Percentiles rank a stretch among this genome's conserved stretches.
Evolutionary conservation across 1,284 basidiomycete species (phyloP).

Genomic region (Ustilago loliicola): DNA sequence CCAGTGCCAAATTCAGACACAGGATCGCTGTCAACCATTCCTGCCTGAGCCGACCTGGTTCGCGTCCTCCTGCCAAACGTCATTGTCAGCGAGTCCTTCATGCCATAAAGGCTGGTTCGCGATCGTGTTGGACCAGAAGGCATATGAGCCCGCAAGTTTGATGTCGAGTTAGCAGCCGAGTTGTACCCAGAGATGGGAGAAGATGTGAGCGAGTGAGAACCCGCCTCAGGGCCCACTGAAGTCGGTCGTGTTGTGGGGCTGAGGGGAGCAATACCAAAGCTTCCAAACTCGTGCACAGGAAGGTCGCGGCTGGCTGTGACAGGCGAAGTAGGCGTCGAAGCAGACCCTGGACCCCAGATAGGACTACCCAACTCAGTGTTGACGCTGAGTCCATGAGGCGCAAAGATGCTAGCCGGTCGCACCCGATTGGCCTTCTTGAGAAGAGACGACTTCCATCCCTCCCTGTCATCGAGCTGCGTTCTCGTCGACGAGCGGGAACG

Average conservation of each 20-base stretch:
- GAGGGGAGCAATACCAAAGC: conserved; percentile 21
- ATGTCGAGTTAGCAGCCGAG: conserved; percentile 33
- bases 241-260: conserved; percentile 26
- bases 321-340: conserved; percentile 48
- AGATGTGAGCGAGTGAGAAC: conserved; percentile 33
- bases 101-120: conserved; percentile 40
- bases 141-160: conserved; percentile 24
- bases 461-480: conserved; percentile 38
- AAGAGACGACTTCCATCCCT: conserved; percentile 49
- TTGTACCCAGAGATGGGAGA: conserved; percentile 32
- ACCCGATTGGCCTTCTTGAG: conserved; percentile 48
- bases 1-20: conserved; percentile 17
- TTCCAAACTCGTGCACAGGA: conserved; percentile 42
- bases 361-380: conserved; percentile 40
- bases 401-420: conserved; percentile 44
- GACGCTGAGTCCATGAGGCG: conserved; percentile 34
- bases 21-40: conserved; percentile 17
- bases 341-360: conserved; percentile 32
- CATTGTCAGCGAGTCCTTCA: conserved; percentile 47
- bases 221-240: conserved; percentile 14
- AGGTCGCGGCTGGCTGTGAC: conserved; percentile 23
- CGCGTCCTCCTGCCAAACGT: conserved; percentile 38
- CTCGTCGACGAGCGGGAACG: conserved; percentile 43
- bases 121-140: conserved; percentile 28
- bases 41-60: conserved; percentile 36